phyloP scores from a whole-genome alignment of 192 early-diverging fungal genomes.

The Coemansia nantahalensis region DNA sequence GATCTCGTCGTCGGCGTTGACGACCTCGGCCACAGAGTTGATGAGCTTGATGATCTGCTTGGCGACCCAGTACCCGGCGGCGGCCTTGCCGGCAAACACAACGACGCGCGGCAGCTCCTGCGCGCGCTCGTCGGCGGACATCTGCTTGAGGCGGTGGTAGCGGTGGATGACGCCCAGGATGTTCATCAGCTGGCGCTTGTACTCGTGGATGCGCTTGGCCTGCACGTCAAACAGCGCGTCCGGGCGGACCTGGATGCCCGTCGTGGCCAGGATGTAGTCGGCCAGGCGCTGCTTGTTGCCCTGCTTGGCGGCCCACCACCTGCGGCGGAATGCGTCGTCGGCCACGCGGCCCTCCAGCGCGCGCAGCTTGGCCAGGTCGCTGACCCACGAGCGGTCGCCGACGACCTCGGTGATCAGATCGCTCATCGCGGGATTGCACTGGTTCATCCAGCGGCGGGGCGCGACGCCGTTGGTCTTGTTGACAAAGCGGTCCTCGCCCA shows the following conservation, averaged over 20 bases:
- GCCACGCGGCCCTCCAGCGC: slow-evolving; percentile 62
- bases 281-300: slow-evolving; percentile 89
- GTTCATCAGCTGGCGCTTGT: slow-evolving; percentile 99
- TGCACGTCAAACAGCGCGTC: slow-evolving; percentile 96
- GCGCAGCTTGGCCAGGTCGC: slow-evolving; percentile 67
- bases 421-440: slow-evolving; percentile 88
- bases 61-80: slow-evolving; percentile 98
- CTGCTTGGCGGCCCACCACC: slow-evolving; percentile 90
- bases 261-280: slow-evolving; percentile 70
- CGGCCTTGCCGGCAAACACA: slow-evolving; percentile 96
- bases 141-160: slow-evolving; percentile 79
- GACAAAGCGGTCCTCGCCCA: slow-evolving; percentile 83
- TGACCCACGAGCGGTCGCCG: slow-evolving; percentile 72
- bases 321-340: slow-evolving; percentile 70
- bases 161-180: slow-evolving; percentile 94
- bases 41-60: slow-evolving; percentile 99
- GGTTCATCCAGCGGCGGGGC: slow-evolving; percentile 95
- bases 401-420: slow-evolving; percentile 79
- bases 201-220: slow-evolving; percentile 99
- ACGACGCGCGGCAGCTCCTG: slow-evolving; percentile 71
- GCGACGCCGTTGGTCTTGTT: slow-evolving; percentile 99
- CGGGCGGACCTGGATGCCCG: slow-evolving; percentile 72
- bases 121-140: slow-evolving; percentile 65
- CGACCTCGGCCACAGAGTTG: slow-evolving; percentile 84
- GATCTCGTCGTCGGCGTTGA: slow-evolving; percentile 84